Evolutionary conservation across 768 basidiomycete species (phyloP).

Genomic region (Psilocybe tampanensis): DNA sequence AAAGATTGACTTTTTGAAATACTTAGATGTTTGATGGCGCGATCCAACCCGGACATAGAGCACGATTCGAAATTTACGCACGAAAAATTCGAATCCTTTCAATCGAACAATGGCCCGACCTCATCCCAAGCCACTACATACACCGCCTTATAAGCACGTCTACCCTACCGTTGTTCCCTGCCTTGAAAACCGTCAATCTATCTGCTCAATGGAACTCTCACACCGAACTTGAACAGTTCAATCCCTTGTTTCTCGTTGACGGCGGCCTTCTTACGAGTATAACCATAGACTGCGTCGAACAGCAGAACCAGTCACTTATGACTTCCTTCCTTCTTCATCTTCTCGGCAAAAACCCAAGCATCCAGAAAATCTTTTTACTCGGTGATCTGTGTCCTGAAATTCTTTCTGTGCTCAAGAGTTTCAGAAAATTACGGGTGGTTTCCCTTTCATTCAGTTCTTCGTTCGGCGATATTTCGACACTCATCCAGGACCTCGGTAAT

Average conservation of each 20-base stretch:
- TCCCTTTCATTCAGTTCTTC: background rate
- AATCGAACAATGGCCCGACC: conserved; percentile 1
- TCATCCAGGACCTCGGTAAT: background rate
- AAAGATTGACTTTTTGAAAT: no score
- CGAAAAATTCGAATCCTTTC: conserved; percentile 9
- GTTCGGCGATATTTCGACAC: background rate
- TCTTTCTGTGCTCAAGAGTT: background rate
- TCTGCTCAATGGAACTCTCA: no score
- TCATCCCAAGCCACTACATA: conserved; percentile 3
- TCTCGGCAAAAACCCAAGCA: background rate
- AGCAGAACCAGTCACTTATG: conserved; percentile 1
- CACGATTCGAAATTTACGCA: conserved; percentile 4
- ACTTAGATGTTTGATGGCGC: conserved; percentile 6
- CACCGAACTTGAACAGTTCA: background rate
- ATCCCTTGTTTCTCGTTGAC: conserved; percentile 5
- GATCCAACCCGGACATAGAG: background rate
- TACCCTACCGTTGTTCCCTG: conserved; percentile 5
- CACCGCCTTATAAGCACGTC: background rate
- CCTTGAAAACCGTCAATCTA: conserved; percentile 1
- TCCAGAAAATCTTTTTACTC: no score
- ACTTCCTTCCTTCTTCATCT: conserved; percentile 6
- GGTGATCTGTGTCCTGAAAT: no score
- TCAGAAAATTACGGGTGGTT: background rate
- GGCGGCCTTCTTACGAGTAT: background rate
- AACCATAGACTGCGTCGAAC: background rate